Base-by-base conservation (phyloP, 2,329 filamentous ascomycete species). In the Curvularia lunata region DNA sequence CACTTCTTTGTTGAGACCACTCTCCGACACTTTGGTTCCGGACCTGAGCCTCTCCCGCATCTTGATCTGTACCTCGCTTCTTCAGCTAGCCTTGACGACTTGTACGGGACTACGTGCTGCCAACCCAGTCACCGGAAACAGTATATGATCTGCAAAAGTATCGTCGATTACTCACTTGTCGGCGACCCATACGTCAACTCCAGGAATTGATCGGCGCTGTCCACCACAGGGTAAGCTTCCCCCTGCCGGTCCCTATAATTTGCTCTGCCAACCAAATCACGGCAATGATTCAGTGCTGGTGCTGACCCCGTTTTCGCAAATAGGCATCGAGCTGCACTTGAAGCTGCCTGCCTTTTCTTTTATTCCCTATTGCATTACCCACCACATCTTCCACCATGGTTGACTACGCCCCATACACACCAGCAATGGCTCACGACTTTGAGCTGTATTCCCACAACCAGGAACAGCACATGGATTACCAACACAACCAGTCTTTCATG, bases 381-480 rank as follows among this genome's bases (percentile, higher is more conserved):
- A 38, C 48, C 34, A 53, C 57, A 48, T 60, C 56, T 23, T 18
- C 54, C 67, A 74, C 40, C 59, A 78, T 78, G 75, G 70, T 75
- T 55, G 72, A 76, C 48, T 77, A 72, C 65, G 55, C 65, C 25
- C 65, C 68, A 37, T 75, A 73, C 59, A 64, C 70, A 27, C 52
- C 62, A 7, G 49, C 60, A 55, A 77, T 78, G 73, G 64, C 71
- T 51, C 67, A 72, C 56, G 75, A 78, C 66, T 77, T 77, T 42
- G 70, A 76, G 59, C 71, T 78, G 48, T 77, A 78, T 64, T 63
- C 75, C 45, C 68, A 65, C 53, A 64, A 67, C 28, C 68, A 74
- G 27, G 68, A 75, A 38, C 66, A 71, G 51, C 73, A 74, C 18
- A 54, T 75, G 23, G 70, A 77, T 18, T 73, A 68, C 54, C 62